A percentile compares a stretch with the other conserved stretches of the same genome.
phyloP scores from a whole-genome alignment of 192 early-diverging fungal genomes.

The Backusella luteola region DNA sequence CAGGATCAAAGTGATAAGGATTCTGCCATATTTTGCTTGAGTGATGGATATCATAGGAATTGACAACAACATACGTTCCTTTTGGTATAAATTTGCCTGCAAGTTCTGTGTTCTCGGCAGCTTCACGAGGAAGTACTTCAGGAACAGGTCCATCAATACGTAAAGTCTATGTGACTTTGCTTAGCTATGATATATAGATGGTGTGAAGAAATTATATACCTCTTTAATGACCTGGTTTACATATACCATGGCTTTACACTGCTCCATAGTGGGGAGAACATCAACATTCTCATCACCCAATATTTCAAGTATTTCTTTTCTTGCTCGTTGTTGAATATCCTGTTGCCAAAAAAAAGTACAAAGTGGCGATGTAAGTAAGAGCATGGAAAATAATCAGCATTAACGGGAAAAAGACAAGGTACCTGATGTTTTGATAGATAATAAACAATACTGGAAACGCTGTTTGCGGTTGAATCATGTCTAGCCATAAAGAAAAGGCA shows the following conservation, averaged over 20 bases:
- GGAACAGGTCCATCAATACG: not conserved
- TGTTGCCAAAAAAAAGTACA: not conserved
- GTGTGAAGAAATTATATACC: slow-evolving; percentile 1
- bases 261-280: slow-evolving; percentile 47
- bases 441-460: slow-evolving; percentile 45
- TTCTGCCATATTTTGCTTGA: slow-evolving; percentile 32
- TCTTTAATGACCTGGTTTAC: slow-evolving; percentile 53
- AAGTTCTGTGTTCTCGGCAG: slow-evolving; percentile 21
- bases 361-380: not conserved
- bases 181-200: not conserved
- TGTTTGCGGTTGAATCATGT: slow-evolving; percentile 57
- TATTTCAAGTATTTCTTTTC: slow-evolving; percentile 47
- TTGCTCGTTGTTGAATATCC: slow-evolving; percentile 53
- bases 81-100: slow-evolving; percentile 26
- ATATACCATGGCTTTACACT: slow-evolving; percentile 51
- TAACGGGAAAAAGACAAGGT: not conserved
- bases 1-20: slow-evolving; percentile 48
- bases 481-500: slow-evolving; percentile 58
- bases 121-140: not conserved
- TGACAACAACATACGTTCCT: slow-evolving; percentile 9
- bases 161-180: not conserved
- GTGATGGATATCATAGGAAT: slow-evolving; percentile 16
- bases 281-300: slow-evolving; percentile 51
- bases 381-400: not conserved
- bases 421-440: slow-evolving; percentile 41